These are phyloP conservation scores for Phytophthora syringae DNA, from an alignment of 352 stramenopile species.

Conservation along the genomic window DNA sequence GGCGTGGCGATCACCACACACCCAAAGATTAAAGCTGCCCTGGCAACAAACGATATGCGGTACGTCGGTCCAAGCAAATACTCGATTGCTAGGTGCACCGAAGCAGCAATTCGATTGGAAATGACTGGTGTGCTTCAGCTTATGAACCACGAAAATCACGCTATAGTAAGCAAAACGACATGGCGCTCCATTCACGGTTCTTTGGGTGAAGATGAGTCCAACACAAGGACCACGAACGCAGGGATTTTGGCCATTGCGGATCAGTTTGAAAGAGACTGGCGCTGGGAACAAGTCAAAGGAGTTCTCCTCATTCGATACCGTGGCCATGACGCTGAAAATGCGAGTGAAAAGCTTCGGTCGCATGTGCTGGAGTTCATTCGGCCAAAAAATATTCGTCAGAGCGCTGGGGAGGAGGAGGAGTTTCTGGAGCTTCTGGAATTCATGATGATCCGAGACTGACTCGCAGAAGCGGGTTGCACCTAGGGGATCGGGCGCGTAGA, in stretches of 20 bases:
- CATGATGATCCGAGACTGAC: not conserved
- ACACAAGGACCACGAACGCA: not conserved
- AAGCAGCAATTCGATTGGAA: conserved; percentile 1
- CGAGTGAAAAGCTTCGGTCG: not conserved
- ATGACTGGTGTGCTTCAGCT: not conserved
- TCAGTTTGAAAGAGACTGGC: conserved; percentile 2
- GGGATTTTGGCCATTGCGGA: not conserved
- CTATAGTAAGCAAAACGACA: not conserved
- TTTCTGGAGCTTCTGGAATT: not conserved
- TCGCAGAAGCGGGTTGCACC: not conserved
- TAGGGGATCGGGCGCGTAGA: too few species aligned
- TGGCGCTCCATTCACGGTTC: not conserved
- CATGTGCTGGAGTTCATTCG: conserved; percentile 1
- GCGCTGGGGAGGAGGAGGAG: not conserved
- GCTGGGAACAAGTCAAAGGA: conserved; percentile 8
- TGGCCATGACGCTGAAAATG: not conserved
- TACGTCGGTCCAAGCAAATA: not conserved
- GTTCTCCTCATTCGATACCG: conserved; percentile 6
- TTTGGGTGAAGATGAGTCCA: not conserved
- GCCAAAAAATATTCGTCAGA: not conserved
- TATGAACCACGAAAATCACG: conserved; percentile 3
- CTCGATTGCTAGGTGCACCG: not conserved
- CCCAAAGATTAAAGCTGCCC: not conserved
- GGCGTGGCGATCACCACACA: not conserved
- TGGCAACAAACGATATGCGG: not conserved